Conservation (phyloP, 257 asterid genomes). For the Salvia splendens region DNA sequence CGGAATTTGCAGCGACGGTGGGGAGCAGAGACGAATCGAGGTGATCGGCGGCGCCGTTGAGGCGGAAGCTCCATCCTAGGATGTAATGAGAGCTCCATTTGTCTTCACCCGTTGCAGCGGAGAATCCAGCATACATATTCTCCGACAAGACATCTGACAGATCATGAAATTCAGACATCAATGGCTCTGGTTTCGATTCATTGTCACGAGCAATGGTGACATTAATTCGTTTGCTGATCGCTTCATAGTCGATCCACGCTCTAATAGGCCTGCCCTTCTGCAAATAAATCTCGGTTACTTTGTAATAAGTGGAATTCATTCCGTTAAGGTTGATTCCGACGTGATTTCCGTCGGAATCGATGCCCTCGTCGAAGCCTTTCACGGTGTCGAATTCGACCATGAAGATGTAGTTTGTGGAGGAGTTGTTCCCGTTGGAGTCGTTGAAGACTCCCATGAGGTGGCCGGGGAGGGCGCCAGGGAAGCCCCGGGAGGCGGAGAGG, state of each 20-base stretch:
- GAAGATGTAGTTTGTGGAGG: constrained; percentile 48
- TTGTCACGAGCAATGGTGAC: constrained; percentile 51
- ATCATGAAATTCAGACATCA: constrained; percentile 20
- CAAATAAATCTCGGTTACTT: neutral
- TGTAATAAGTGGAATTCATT: neutral
- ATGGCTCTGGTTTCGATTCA: constrained; percentile 41
- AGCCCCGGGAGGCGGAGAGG: constrained; percentile 41
- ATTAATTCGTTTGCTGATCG: constrained; percentile 32
- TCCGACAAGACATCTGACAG: constrained; percentile 36
- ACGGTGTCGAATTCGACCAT: constrained; percentile 79
- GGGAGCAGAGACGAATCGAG: constrained; percentile 49
- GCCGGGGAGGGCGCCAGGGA: constrained; percentile 37
- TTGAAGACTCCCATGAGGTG: constrained; percentile 63
- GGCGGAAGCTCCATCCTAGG: constrained; percentile 76
- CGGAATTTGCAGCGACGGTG: constrained; percentile 24
- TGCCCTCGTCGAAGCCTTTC: constrained; percentile 36
- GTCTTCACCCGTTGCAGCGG: constrained; percentile 60
- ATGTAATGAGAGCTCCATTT: constrained; percentile 62
- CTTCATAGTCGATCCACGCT: constrained; percentile 75
- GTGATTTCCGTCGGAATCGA: constrained; percentile 49
- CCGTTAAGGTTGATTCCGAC: constrained; percentile 57
- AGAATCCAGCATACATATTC: constrained; percentile 57
- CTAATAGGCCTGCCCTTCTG: constrained; percentile 43
- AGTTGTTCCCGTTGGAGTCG: neutral
- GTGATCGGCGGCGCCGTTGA: constrained; percentile 45